Conservation (phyloP, 2,329 filamentous ascomycete species). For the Teratosphaeria gauchensis region DNA sequence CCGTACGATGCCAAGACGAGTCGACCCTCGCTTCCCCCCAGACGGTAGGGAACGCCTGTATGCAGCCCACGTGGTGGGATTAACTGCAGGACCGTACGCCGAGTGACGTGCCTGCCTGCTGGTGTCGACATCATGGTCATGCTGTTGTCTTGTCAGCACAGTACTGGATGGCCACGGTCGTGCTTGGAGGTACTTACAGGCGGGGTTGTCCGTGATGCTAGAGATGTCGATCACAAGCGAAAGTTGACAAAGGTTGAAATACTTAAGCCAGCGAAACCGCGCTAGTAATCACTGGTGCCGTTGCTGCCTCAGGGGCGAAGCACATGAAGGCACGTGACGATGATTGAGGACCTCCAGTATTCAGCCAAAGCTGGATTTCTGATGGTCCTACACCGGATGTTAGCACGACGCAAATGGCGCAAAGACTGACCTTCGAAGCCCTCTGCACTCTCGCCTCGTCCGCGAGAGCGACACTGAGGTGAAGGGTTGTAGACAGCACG, state of each 20-base stretch:
- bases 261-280: neutral
- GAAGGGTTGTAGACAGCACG: neutral
- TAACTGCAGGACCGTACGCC: neutral
- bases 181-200: neutral
- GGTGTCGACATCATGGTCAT: neutral
- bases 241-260: neutral
- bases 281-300: neutral
- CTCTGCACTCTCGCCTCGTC: neutral
- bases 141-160: neutral
- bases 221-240: neutral
- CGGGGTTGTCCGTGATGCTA: neutral
- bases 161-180: neutral
- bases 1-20: neutral
- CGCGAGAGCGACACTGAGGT: neutral
- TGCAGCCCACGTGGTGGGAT: neutral
- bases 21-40: neutral
- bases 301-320: neutral
- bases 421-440: neutral
- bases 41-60: neutral
- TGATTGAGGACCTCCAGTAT: neutral
- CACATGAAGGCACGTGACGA: neutral
- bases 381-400: neutral
- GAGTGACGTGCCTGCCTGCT: neutral
- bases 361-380: neutral
- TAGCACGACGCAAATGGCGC: neutral